Evolutionary conservation across 768 basidiomycete genomes (phyloP).

Genomic region (Cyathus striatus): DNA sequence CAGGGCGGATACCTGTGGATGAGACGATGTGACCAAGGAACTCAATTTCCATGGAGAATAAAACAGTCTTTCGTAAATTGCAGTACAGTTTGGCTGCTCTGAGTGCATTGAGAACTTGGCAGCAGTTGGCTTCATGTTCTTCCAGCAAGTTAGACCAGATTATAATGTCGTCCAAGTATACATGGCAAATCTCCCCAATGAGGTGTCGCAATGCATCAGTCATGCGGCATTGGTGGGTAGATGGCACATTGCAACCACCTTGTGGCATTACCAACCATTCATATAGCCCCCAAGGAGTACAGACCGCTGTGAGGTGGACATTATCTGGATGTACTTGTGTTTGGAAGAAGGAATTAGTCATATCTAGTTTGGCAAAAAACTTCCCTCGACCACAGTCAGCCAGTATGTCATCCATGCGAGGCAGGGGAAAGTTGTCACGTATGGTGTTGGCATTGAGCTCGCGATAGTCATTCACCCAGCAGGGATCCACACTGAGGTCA

Average conservation of each 20-base stretch:
- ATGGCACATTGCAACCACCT: slow-evolving; percentile 22
- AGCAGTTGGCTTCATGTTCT: slow-evolving; percentile 23
- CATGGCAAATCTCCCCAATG: slow-evolving; percentile 36
- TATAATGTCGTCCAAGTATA: slow-evolving; percentile 41
- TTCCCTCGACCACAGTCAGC: slow-evolving; percentile 28
- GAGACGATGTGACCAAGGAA: slow-evolving; percentile 30
- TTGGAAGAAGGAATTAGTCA: slow-evolving; percentile 37
- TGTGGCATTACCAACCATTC: slow-evolving; percentile 35
- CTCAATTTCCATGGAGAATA: slow-evolving; percentile 14
- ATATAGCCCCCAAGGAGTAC: slow-evolving; percentile 22
- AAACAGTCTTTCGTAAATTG: slow-evolving; percentile 14
- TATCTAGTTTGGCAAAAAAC: slow-evolving; percentile 30
- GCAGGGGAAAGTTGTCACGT: slow-evolving; percentile 11
- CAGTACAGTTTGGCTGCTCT: slow-evolving; percentile 5
- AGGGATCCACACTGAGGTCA: background rate
- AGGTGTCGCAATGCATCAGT: slow-evolving; percentile 20
- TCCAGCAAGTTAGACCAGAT: slow-evolving; percentile 33
- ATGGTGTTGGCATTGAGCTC: slow-evolving; percentile 11
- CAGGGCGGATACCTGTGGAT: slow-evolving; percentile 18
- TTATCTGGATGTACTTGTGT: slow-evolving; percentile 21
- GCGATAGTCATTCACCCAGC: slow-evolving; percentile 13
- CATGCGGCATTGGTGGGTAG: slow-evolving; percentile 21
- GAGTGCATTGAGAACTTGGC: slow-evolving; percentile 15
- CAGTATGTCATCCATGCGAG: slow-evolving; percentile 10
- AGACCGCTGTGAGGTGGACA: slow-evolving; percentile 12